These are phyloP conservation scores for Pestalotiopsis sp. DNA, from an alignment of 2,329 filamentous ascomycete genomes.

Conservation along the genomic window DNA sequence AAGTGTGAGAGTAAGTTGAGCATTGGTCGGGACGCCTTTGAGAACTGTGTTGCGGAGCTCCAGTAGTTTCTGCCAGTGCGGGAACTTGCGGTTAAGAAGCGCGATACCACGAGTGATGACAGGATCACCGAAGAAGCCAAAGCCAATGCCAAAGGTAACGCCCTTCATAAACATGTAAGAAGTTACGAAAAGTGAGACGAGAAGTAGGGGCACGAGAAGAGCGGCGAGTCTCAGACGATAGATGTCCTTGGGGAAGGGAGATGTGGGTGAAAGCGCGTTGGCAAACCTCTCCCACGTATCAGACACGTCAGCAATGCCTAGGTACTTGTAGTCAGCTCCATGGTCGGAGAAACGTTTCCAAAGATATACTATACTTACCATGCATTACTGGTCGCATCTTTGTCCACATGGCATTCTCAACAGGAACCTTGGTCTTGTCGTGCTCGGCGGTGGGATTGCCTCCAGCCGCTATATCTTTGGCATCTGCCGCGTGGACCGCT, in stretches of 20 bases:
- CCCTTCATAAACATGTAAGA: constrained; percentile 68
- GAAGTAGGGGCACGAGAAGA: constrained; percentile 53
- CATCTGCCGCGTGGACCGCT: constrained; percentile 40
- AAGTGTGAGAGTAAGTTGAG: constrained; percentile 79
- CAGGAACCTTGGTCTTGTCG: constrained; percentile 79
- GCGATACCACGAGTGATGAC: constrained; percentile 62
- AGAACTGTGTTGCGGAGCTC: constrained; percentile 77
- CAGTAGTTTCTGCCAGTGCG: constrained; percentile 75
- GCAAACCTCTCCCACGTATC: constrained; percentile 56
- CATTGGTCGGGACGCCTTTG: constrained; percentile 83
- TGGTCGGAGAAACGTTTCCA: too few species aligned
- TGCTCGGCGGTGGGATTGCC: constrained; percentile 51
- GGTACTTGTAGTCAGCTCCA: background rate
- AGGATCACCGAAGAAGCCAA: constrained; percentile 81
- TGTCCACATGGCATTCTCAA: constrained; percentile 76
- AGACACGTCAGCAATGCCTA: constrained; percentile 42
- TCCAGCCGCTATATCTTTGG: constrained; percentile 47
- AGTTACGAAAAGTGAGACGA: constrained; percentile 55
- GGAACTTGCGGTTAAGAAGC: constrained; percentile 62
- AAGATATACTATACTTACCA: constrained; percentile 17
- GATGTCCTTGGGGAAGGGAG: constrained; percentile 59
- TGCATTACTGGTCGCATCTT: constrained; percentile 76
- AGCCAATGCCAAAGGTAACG: constrained; percentile 67
- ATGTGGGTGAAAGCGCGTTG: constrained; percentile 63
- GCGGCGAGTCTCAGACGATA: constrained; percentile 58